Conservation (phyloP, 2,329 filamentous ascomycete species). For the Aspergillus bombycis region DNA sequence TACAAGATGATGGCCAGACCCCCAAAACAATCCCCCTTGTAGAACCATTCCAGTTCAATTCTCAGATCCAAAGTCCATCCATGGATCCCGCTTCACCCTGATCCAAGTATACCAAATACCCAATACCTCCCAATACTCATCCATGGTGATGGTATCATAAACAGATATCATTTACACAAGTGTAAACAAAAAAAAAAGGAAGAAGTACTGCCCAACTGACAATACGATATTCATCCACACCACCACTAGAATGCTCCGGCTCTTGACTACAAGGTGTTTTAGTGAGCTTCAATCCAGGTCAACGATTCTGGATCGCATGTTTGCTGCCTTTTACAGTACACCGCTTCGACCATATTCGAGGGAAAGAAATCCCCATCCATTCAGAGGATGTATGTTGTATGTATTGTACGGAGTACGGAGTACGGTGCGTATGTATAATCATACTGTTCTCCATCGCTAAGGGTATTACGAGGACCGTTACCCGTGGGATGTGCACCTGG, state of each 20-base stretch:
- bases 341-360: neutral
- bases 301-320: neutral
- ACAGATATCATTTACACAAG: neutral
- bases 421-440: neutral
- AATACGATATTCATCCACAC: neutral
- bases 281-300: too few relatives aligned
- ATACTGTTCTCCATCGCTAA: neutral
- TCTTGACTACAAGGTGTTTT: too few relatives aligned
- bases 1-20: neutral
- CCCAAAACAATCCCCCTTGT: neutral
- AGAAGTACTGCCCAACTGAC: neutral
- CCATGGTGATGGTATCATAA: neutral
- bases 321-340: neutral
- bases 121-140: neutral
- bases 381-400: neutral
- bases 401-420: neutral
- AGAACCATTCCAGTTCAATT: neutral
- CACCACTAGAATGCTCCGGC: neutral
- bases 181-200: too few relatives aligned
- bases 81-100: neutral
- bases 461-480: slow-evolving; percentile 1
- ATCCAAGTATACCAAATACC: neutral
- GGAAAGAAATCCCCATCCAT: neutral
- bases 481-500: neutral
- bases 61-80: neutral